Evolutionary conservation across 306 rosid species (phyloP), one percentile per base, ranked within the genome.

Genomic region (Glycine latifolia): DNA sequence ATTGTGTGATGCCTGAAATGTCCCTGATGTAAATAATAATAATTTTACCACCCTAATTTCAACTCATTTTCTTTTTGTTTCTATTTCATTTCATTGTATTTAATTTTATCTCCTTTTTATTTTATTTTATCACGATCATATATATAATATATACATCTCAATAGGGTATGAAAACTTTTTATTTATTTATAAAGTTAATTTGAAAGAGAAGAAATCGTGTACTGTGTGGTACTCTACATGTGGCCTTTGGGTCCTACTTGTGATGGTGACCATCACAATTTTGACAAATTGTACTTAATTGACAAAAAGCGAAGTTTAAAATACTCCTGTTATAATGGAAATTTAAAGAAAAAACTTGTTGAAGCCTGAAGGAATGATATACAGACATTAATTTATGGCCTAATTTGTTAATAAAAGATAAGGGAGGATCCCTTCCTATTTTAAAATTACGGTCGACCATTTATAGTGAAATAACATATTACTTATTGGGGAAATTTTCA

Each of bases 241-340:
- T 82, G 76, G 88, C 82, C 83, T 67, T 69, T 67, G 87, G 97
- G 92, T 66, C 93, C 97, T 89, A 86, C 87, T 80, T 8, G 6
- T 82, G 97, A 89, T 81, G 72, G 87, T 20, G 97, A 91, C 94
- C 73, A 69, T 77, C 44, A 73, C 81, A 87, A 85, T 79, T 80
- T 86, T 86, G 84, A 84, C 82, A 87, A 82, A 65, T 86, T 76
- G 75, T 73, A 72, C 52, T 81, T 53, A 53, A 54, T 50, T 75
- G 77, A 67, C 56, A 53, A 63, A 81, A 73, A 44, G 50, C 4
- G 39, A 7, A 58, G 13, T 49, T 79, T 26, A 79, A 79, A 69
- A 69, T 79, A n/a, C 26, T 55, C 69, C n/a, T 53, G 82, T 46
- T 33, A 35, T 63, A 48, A n/a, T 26, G 46, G 39, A 54, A 53